Evolutionary conservation across 106 monocot species (phyloP), one percentile per base, ranked within the genome.

Genomic region (Phalaenopsis equestris): DNA sequence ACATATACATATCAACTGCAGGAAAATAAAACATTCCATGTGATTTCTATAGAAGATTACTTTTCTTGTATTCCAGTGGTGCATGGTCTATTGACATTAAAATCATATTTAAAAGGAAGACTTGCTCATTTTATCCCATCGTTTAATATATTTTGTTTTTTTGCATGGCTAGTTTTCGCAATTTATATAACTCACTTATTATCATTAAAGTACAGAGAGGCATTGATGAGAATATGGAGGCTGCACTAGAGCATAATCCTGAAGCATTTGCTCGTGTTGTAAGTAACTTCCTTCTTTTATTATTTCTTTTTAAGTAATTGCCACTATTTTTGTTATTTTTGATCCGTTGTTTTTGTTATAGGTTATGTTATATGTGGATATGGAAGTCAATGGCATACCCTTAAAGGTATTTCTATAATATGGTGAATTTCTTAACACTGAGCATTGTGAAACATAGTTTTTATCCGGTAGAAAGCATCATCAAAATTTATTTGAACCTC

Each of bases 371-470:
- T 98, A 98, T 80, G 97, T 98, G 80, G 94, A 98, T 82, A 94
- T 98, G 97, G 97, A 98, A 87, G 97, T 98, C 82, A 98, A 98
- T 89, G 97, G 97, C 68, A 82, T 94, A 85, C 97, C 97, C 80
- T 41, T 98, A 79, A 98, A 98, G 97, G 97, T 98, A 88, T 67
- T 68, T 61, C 75, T 68, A 41, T 24, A 64, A 73, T 64, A 70
- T 56, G 52, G 42, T 56, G 72, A 23, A 6, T 56, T 83, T 42
- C 30, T 52, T 56, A 46, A 23, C 47, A 42, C 61, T 42, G 18
- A 74, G 43, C 18, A 42, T 74, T 74, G 18, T 74, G 74, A 74
- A 74, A 3, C 74, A 42, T 45, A 42, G 74, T 14, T 74, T 45
- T 36, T 45, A n/a, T 74, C 19, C 19, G 15, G 18, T 10, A 43